Conservation (phyloP, 129 eudicot genomes). For the Flaveria ramosissima region DNA sequence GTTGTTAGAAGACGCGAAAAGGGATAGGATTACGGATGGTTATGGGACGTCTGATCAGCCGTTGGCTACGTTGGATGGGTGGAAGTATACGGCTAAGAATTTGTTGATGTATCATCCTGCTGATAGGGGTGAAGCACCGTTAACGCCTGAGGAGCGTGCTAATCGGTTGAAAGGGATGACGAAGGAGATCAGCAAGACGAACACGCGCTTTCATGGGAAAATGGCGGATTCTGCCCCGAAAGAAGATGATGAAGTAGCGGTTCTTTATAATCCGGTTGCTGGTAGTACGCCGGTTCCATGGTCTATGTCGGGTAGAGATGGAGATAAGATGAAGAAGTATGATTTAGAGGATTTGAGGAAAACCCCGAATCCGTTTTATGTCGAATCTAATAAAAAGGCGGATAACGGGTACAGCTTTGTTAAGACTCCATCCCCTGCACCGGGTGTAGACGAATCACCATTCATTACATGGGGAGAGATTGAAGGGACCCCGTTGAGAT, state of each 20-base stretch:
- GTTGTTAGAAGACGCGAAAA: constrained; percentile 59
- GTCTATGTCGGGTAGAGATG: constrained; percentile 51
- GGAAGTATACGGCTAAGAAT: constrained; percentile 87
- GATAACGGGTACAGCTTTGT: constrained; percentile 87
- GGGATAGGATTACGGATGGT: constrained; percentile 77
- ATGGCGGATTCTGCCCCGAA: constrained; percentile 48
- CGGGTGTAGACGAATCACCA: constrained; percentile 88
- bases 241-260: constrained; percentile 63
- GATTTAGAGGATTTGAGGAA: constrained; percentile 88
- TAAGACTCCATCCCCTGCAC: constrained; percentile 95
- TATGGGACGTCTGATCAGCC: constrained; percentile 96
- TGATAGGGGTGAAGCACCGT: constrained; percentile 73
- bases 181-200: constrained; percentile 59
- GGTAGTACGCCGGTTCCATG: constrained; percentile 68
- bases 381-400: constrained; percentile 75
- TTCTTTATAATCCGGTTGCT: constrained; percentile 67
- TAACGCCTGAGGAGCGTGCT: constrained; percentile 68
- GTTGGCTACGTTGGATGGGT: constrained; percentile 63
- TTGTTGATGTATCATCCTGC: constrained; percentile 94
- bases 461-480: constrained; percentile 97
- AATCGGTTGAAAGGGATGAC: constrained; percentile 73
- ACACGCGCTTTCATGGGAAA: constrained; percentile 84
- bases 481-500: constrained; percentile 89
- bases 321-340: constrained; percentile 70
- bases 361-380: constrained; percentile 72